phyloP scores from a whole-genome alignment of 2,329 filamentous ascomycete genomes.

The Fusarium fujikuroi region DNA sequence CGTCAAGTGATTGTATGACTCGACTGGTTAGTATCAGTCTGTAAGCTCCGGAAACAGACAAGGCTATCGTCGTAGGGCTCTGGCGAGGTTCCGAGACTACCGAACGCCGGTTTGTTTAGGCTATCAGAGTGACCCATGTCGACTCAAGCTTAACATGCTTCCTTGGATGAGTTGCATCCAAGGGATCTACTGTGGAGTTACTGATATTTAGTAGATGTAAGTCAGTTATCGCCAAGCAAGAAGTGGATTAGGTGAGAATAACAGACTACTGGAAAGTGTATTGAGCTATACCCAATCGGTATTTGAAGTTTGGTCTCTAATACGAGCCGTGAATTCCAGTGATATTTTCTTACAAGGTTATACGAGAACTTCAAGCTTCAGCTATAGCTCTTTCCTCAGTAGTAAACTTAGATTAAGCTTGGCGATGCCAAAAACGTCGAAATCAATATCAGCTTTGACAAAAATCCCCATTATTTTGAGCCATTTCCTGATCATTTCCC shows the following conservation, averaged over 20 bases:
- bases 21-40: not conserved
- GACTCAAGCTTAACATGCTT: not conserved
- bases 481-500: not conserved
- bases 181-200: not conserved
- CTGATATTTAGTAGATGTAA: not conserved
- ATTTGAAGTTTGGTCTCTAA: fast-evolving
- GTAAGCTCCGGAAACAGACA: not conserved
- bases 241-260: not conserved
- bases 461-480: not conserved
- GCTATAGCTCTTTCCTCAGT: too few species aligned
- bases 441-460: too few species aligned
- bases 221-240: not conserved
- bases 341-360: not conserved
- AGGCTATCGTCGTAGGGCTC: not conserved
- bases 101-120: not conserved
- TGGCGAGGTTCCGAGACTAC: not conserved
- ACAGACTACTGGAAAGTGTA: not conserved
- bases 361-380: not conserved
- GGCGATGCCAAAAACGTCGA: not conserved
- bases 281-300: not conserved
- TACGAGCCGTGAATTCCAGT: not conserved
- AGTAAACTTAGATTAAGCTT: not conserved
- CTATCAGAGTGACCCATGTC: not conserved
- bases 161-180: not conserved
- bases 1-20: not conserved